A percentile compares a stretch with the other conserved stretches of the same genome.
These are phyloP conservation scores for Xylaria sp. DNA, from an alignment of 2,329 filamentous ascomycete genomes.

Conservation along the genomic window DNA sequence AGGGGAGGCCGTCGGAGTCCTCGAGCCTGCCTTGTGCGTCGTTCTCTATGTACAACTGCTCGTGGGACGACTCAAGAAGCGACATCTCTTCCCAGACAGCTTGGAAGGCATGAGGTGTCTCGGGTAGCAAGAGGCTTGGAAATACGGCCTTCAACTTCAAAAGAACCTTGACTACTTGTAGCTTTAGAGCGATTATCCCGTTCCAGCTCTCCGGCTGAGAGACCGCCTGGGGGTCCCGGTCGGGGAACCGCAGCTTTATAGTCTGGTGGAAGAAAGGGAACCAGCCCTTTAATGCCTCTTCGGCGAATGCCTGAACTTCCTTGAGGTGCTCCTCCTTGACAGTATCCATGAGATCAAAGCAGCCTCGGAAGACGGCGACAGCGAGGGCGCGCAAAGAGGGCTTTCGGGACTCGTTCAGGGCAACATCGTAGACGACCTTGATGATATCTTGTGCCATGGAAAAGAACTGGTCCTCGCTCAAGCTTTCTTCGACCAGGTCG, in stretches of 20 bases:
- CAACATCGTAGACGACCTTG: slow-evolving; percentile 79
- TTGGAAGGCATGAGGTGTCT: slow-evolving; percentile 81
- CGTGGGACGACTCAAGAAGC: slow-evolving; percentile 71
- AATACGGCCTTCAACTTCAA: slow-evolving; percentile 88
- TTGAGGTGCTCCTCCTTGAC: slow-evolving; percentile 89
- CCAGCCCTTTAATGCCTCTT: slow-evolving; percentile 82
- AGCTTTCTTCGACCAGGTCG: slow-evolving; percentile 89
- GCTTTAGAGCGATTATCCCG: slow-evolving; percentile 81
- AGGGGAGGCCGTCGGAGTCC: slow-evolving; percentile 88
- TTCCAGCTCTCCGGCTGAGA: slow-evolving; percentile 71
- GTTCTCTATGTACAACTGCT: slow-evolving; percentile 81
- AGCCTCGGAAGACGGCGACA: slow-evolving; percentile 85
- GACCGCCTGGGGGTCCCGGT: slow-evolving; percentile 59
- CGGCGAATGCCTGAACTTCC: slow-evolving; percentile 86
- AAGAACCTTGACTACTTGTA: slow-evolving; percentile 92
- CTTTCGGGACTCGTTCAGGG: slow-evolving; percentile 74
- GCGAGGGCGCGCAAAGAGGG: slow-evolving; percentile 79
- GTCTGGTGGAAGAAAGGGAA: slow-evolving; percentile 84
- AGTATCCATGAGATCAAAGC: slow-evolving; percentile 95
- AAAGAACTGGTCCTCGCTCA: slow-evolving; percentile 96
- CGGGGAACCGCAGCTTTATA: slow-evolving; percentile 75
- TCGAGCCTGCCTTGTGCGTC: slow-evolving; percentile 87
- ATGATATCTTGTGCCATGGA: slow-evolving; percentile 84
- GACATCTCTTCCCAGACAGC: slow-evolving; percentile 88
- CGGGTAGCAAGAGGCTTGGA: slow-evolving; percentile 76